Evolutionary conservation across 2,329 filamentous ascomycete genomes (phyloP).

Genomic region (Colletotrichum sp.): DNA sequence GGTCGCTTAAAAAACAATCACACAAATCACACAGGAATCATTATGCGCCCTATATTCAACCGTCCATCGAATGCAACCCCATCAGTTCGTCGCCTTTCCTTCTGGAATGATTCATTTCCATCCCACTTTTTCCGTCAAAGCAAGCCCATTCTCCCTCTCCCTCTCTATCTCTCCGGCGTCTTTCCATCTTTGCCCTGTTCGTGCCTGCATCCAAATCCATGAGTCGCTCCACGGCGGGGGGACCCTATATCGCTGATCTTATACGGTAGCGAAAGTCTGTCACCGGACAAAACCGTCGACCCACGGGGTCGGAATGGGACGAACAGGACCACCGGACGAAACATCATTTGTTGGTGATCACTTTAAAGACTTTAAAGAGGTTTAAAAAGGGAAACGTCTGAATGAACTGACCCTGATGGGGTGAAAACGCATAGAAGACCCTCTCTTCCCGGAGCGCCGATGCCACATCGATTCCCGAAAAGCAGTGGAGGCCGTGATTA

Average conservation of each 20-base stretch:
- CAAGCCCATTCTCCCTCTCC: background rate
- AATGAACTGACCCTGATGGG: background rate
- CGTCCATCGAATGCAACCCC: background rate
- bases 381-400: background rate
- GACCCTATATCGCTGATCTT: slow-evolving; percentile 1
- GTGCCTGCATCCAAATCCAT: background rate
- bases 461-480: slow-evolving; percentile 5
- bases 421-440: background rate
- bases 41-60: background rate
- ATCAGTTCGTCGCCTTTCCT: slow-evolving; percentile 4
- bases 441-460: background rate
- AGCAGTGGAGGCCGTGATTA: background rate
- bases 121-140: slow-evolving; percentile 16
- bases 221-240: background rate
- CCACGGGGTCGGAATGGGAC: background rate
- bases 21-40: background rate
- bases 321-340: background rate
- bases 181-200: background rate
- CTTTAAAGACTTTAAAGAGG: background rate
- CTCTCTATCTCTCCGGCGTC: background rate
- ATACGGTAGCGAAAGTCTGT: background rate
- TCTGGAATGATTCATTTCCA: background rate
- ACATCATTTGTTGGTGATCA: background rate
- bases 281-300: background rate
- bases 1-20: background rate